Evolutionary conservation across 1,139 yeast genomes (phyloP).

Genomic region (Saccharomyces hybrid): DNA sequence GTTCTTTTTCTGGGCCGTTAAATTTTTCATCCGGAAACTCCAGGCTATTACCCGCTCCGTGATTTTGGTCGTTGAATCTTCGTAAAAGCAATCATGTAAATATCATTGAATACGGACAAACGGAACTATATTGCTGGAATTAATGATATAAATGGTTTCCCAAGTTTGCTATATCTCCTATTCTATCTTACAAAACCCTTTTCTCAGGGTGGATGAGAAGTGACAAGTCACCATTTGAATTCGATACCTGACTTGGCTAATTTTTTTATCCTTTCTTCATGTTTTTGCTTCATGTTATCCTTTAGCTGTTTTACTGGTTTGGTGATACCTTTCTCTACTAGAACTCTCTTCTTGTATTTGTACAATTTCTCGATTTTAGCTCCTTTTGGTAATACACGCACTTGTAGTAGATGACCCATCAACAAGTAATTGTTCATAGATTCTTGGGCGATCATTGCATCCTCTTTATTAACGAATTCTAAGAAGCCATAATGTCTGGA

Average conservation of each 20-base stretch:
- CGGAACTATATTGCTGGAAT: not conserved
- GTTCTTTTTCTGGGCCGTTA: not conserved
- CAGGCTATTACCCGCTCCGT: not conserved
- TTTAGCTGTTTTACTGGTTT: slow-evolving; percentile 35
- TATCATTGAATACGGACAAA: not conserved
- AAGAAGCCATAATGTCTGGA: slow-evolving; percentile 91
- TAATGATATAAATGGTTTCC: not conserved
- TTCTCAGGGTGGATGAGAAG: not conserved
- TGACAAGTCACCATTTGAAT: slow-evolving; percentile 23
- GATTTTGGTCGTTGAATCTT: not conserved
- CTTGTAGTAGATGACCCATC: slow-evolving; percentile 78
- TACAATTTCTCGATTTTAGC: slow-evolving; percentile 55
- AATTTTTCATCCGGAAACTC: not conserved
- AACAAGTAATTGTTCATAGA: slow-evolving; percentile 91
- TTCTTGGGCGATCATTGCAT: slow-evolving; percentile 84
- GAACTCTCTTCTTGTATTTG: slow-evolving; percentile 45
- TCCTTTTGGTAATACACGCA: slow-evolving; percentile 42
- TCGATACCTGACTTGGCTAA: slow-evolving; percentile 31
- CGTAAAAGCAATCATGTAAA: not conserved
- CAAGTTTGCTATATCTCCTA: not conserved
- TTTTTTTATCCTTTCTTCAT: slow-evolving; percentile 30
- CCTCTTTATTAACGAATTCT: slow-evolving; percentile 67
- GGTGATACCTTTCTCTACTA: slow-evolving; percentile 20
- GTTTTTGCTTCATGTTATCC: slow-evolving; percentile 28
- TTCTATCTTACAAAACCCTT: not conserved